Conservation (phyloP, 2,329 filamentous ascomycete species). For the Colletotrichum abscissum region DNA sequence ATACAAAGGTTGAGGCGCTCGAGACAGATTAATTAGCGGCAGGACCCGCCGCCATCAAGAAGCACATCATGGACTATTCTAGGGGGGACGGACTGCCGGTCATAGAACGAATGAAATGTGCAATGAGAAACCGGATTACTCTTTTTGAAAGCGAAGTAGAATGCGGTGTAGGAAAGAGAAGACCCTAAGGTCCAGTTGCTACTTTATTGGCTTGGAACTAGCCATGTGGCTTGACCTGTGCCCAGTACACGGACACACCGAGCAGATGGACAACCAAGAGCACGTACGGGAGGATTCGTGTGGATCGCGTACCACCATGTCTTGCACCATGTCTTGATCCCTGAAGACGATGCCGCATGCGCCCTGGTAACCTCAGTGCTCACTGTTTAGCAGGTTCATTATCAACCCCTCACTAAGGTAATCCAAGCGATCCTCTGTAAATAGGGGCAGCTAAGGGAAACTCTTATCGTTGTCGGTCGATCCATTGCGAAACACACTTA, state of each 20-base stretch:
- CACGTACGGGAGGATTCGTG: neutral
- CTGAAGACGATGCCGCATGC: too few relatives aligned
- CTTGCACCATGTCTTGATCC: too few relatives aligned
- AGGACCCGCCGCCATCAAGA: neutral
- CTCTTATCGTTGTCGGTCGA: too few relatives aligned
- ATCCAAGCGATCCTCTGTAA: too few relatives aligned
- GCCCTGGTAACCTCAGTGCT: too few relatives aligned
- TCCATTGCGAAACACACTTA: too few relatives aligned
- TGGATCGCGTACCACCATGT: neutral
- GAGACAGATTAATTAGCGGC: neutral
- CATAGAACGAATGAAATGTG: neutral
- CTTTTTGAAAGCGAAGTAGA: neutral
- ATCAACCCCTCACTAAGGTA: too few relatives aligned
- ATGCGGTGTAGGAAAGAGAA: too few relatives aligned
- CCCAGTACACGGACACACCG: neutral
- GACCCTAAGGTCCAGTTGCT: too few relatives aligned
- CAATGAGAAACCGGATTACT: neutral
- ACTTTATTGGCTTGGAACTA: too few relatives aligned
- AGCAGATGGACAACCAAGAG: neutral
- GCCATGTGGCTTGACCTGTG: neutral
- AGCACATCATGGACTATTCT: neutral
- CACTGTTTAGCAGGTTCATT: too few relatives aligned
- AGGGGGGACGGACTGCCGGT: neutral
- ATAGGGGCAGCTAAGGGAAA: too few relatives aligned
- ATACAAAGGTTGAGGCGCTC: neutral